phyloP scores from a whole-genome alignment of 129 eudicot species.

The Helianthus tuberosus region DNA sequence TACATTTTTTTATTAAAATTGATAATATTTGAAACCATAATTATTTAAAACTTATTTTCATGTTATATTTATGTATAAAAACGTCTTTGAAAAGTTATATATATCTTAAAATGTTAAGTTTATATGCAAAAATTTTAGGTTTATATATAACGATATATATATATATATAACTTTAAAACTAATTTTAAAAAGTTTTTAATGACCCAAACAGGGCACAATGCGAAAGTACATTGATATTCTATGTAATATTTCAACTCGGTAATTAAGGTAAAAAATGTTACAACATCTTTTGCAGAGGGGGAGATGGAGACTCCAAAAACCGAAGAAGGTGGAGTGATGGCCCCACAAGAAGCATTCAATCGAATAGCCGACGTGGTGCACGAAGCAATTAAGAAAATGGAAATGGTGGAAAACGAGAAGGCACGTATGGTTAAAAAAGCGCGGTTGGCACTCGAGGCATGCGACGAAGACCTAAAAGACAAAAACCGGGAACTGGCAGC shows the following conservation, averaged over 20 bases:
- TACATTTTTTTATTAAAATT: not conserved
- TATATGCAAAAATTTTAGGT: not conserved
- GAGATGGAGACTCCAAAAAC: constrained; percentile 60
- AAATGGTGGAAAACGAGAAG: constrained; percentile 81
- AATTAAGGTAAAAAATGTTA: not conserved
- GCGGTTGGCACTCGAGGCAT: constrained; percentile 70
- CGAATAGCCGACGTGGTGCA: constrained; percentile 80
- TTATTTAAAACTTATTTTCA: not conserved
- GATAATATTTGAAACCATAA: not conserved
- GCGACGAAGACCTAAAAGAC: constrained; percentile 81
- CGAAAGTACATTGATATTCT: not conserved
- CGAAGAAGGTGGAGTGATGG: constrained; percentile 64
- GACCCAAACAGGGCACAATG: not conserved
- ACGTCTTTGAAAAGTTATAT: not conserved
- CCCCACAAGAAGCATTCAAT: constrained; percentile 87
- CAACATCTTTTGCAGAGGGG: constrained; percentile 44
- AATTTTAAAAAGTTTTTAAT: not conserved
- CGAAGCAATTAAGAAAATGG: constrained; percentile 85
- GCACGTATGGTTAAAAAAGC: constrained; percentile 69
- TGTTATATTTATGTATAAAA: not conserved
- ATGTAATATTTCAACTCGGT: not conserved
- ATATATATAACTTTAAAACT: not conserved
- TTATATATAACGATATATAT: not conserved
- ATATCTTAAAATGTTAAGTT: not conserved
- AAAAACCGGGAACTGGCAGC: constrained; percentile 67